Evolutionary conservation across 257 asterid species (phyloP), one percentile per base, ranked within the genome.

Genomic region (Solanum megistacrolobum): DNA sequence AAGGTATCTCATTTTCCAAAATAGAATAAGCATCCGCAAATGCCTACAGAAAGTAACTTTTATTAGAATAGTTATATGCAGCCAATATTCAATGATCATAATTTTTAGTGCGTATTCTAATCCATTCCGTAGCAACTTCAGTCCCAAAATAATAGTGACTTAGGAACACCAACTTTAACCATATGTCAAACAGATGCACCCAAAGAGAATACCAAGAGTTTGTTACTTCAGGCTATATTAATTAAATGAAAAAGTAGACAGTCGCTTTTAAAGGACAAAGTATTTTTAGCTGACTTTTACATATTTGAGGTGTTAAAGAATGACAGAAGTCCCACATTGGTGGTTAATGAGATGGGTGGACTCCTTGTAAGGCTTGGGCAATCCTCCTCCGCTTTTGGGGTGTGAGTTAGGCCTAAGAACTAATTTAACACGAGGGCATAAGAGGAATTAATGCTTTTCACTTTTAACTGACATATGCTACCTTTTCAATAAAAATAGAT

Each of bases 1-100:
- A 88, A 39, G 94, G 73, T 74, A 94, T 92, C 93, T 94, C 98
- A 85, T 90, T 92, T 91, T 94, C 94, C 89, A 97, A 93, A 94
- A 93, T 93, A 84, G 96, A 93, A 95, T 97, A 92, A 89, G 99
- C 99, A 96, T 97, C 99, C 6, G 98, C 98, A 92, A 96, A 97
- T 89, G 99, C 98, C 98, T 97, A 94, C 91, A 89, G 81, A 87
- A 89, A 81, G 85, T 29, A 81, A 48, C 29, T 46, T 81, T 29
- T 79, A 79, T 43, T 46, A 46, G 29, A 81, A 81, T 46, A 46
- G 68, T 48, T 27, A 29, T 81, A 81, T 81, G 18, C 20, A 29
- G 16, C 41, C 39, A 46, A 43, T 10, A 29, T 48, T 46, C 68
- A 18, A 46, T 16, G 85, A 81, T 18, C 31, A 81, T 81, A 81